Evolutionary conservation across 257 asterid genomes (phyloP).

Genomic region (Petunia axillaris): DNA sequence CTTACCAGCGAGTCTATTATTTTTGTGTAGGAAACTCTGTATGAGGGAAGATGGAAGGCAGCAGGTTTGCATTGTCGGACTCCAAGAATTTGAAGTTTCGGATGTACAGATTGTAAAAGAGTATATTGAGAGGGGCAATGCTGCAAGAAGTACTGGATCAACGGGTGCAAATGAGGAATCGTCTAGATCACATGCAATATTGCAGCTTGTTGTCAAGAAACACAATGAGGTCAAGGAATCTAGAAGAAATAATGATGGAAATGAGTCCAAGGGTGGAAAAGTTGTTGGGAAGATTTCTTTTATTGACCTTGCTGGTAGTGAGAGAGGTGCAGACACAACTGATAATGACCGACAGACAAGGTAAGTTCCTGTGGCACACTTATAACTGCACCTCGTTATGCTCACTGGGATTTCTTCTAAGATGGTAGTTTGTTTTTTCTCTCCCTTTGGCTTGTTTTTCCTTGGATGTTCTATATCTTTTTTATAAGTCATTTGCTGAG

Average conservation of each 20-base stretch:
- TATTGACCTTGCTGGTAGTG: conserved; percentile 99
- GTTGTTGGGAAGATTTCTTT: conserved; percentile 97
- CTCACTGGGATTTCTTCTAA: neutral
- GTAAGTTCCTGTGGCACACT: conserved; percentile 46
- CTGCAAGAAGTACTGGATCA: conserved; percentile 97
- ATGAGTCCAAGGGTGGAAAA: conserved; percentile 78
- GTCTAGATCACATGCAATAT: conserved; percentile 95
- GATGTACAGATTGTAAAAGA: conserved; percentile 97
- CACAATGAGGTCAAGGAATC: conserved; percentile 90
- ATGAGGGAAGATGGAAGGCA: conserved; percentile 99
- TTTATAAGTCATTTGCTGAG: neutral
- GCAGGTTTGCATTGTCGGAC: conserved; percentile 98
- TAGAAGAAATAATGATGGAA: conserved; percentile 72
- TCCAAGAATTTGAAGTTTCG: conserved; percentile 98
- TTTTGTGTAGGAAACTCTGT: conserved; percentile 74
- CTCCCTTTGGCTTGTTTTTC: neutral
- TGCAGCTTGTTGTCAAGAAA: conserved; percentile 92
- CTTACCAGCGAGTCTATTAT: conserved; percentile 20
- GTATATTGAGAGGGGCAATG: conserved; percentile 93
- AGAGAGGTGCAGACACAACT: conserved; percentile 99
- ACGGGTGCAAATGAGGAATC: conserved; percentile 99
- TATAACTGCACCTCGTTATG: neutral
- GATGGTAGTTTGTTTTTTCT: neutral
- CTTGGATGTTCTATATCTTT: neutral
- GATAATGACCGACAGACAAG: conserved; percentile 99